Evolutionary conservation across 345 rosid genomes (phyloP).

Genomic region (Hibiscus tridactylites): DNA sequence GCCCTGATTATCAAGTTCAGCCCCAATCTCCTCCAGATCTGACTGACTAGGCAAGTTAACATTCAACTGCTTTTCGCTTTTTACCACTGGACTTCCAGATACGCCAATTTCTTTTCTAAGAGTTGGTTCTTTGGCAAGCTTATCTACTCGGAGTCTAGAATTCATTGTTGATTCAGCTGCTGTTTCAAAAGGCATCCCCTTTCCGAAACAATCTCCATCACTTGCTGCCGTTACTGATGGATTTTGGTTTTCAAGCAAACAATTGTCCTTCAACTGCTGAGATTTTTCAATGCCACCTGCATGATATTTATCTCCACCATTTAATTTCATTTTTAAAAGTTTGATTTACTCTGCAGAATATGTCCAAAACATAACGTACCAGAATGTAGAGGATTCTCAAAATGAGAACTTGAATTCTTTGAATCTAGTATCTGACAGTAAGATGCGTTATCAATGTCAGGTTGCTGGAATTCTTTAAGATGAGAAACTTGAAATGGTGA

Average conservation of each 20-base stretch:
- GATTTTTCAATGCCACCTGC: constrained; percentile 10
- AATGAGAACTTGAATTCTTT: constrained; percentile 19
- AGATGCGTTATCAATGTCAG: constrained; percentile 12
- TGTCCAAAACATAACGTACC: constrained; percentile 30
- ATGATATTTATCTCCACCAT: constrained; percentile 1
- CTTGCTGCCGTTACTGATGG: constrained; percentile 15
- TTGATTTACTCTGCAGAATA: not conserved
- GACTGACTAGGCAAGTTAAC: constrained; percentile 28
- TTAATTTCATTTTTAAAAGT: not conserved
- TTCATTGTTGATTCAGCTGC: constrained; percentile 17
- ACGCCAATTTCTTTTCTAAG: constrained; percentile 28
- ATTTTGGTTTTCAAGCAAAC: constrained; percentile 16
- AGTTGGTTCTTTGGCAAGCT: constrained; percentile 16
- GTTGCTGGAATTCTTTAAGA: too few relatives aligned
- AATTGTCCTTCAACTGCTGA: constrained; percentile 19
- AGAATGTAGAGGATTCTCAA: constrained; percentile 26
- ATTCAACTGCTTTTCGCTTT: constrained; percentile 26
- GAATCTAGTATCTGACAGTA: constrained; percentile 25
- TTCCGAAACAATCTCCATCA: constrained; percentile 23
- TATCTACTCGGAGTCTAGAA: constrained; percentile 11
- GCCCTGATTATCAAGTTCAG: constrained; percentile 28
- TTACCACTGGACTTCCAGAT: constrained; percentile 23
- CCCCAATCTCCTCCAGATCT: constrained; percentile 30
- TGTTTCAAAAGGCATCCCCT: constrained; percentile 27
- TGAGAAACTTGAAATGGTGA: constrained; percentile 39